Percentiles rank a stretch among this genome's conserved stretches.
phyloP scores from a whole-genome alignment of 2,329 filamentous ascomycete genomes.

The Aspergillus ustus region DNA sequence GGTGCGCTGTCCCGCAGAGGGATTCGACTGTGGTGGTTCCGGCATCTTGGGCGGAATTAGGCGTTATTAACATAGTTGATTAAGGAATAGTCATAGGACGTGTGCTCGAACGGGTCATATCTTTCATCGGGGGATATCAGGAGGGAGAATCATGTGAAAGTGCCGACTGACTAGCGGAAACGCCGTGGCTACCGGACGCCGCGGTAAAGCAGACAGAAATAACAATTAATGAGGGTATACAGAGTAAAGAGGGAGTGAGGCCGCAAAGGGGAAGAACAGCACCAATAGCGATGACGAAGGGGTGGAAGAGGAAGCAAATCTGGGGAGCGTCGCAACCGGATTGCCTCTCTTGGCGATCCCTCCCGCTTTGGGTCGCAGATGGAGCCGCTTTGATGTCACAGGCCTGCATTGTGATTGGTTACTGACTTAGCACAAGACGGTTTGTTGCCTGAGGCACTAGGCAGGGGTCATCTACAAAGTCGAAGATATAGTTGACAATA shows the following conservation, averaged over 20 bases:
- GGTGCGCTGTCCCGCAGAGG: background rate
- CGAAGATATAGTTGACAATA: background rate
- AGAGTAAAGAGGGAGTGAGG: background rate
- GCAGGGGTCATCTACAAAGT: background rate
- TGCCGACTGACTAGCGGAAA: background rate
- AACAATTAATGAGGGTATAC: background rate
- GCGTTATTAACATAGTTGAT: constrained; percentile 10
- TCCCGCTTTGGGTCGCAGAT: constrained; percentile 8
- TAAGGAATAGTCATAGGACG: constrained; percentile 8
- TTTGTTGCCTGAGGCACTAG: constrained; percentile 2
- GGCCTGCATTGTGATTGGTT: background rate
- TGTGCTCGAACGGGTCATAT: constrained; percentile 5
- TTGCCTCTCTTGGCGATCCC: constrained; percentile 14
- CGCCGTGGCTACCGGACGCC: background rate
- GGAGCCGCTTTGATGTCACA: constrained; percentile 8
- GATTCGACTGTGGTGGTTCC: background rate
- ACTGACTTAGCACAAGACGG: no score
- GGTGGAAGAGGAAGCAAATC: background rate
- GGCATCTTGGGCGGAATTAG: constrained; percentile 7
- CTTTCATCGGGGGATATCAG: constrained; percentile 4
- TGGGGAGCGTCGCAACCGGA: background rate
- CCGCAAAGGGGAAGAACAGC: background rate
- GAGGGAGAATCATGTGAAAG: constrained; percentile 9
- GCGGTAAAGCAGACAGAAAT: background rate
- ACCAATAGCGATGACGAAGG: background rate